Conservation (phyloP, 73 alveolate genomes). For the Effrenium voratum region DNA sequence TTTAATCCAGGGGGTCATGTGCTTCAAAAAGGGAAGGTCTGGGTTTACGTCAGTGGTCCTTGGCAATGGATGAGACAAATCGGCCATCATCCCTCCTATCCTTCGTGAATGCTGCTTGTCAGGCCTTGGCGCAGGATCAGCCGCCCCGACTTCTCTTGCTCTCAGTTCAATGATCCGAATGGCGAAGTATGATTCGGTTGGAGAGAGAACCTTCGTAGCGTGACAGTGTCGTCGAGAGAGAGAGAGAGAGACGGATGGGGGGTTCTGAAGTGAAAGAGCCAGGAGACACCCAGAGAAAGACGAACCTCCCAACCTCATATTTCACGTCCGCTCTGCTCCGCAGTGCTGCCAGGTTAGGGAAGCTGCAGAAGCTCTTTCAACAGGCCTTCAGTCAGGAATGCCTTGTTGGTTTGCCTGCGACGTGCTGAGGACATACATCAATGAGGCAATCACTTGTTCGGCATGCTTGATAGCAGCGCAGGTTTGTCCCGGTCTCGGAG, state of each 20-base stretch:
- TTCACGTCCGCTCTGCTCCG: neutral
- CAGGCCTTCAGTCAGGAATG: neutral
- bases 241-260: neutral
- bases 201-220: no score
- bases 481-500: conserved; percentile 90
- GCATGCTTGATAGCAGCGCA: neutral
- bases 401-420: neutral
- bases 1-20: no score
- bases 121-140: conserved; percentile 69
- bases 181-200: no score
- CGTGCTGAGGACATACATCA: neutral
- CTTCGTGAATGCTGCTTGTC: no score
- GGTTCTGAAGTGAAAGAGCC: neutral
- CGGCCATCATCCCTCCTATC: no score
- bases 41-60: no score
- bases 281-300: neutral
- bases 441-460: no score
- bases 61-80: no score
- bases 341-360: conserved; percentile 20
- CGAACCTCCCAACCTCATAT: neutral
- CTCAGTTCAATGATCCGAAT: no score
- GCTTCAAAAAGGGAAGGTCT: no score
- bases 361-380: conserved; percentile 71
- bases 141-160: neutral
- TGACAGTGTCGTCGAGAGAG: no score